phyloP scores from a whole-genome alignment of 2,329 filamentous ascomycete species.

The Metarhizium album region DNA sequence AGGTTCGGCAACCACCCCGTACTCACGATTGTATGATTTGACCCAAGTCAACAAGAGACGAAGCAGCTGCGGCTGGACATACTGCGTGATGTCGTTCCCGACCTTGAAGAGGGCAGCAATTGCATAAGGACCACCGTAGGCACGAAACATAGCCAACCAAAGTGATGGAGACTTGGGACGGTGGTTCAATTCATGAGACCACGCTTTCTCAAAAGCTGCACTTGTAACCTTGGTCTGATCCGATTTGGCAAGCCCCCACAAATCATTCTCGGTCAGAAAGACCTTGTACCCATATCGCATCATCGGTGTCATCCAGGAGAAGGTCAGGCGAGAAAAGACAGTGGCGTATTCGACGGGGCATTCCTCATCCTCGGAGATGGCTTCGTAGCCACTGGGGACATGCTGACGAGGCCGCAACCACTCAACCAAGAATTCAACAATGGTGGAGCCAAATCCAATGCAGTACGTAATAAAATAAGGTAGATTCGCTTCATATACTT shows the following conservation, averaged over 20 bases:
- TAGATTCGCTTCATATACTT: constrained; percentile 53
- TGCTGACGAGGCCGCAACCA: constrained; percentile 77
- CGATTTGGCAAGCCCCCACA: constrained; percentile 78
- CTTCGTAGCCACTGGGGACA: constrained; percentile 42
- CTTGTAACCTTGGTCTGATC: constrained; percentile 73
- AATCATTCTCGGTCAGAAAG: constrained; percentile 85
- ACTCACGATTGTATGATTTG: constrained; percentile 53
- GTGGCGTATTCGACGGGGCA: constrained; percentile 82
- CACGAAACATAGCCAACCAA: constrained; percentile 75
- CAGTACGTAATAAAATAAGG: constrained; percentile 72
- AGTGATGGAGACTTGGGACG: constrained; percentile 52
- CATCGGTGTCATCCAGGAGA: constrained; percentile 97
- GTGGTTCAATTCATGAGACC: constrained; percentile 63
- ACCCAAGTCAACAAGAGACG: constrained; percentile 77
- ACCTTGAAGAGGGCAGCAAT: constrained; percentile 78
- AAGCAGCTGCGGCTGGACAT: constrained; percentile 83
- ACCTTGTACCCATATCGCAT: constrained; percentile 92
- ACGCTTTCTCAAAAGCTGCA: constrained; percentile 58
- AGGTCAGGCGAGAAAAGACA: constrained; percentile 86
- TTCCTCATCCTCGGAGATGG: constrained; percentile 47
- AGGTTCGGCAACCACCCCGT: constrained; percentile 55
- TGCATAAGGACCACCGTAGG: constrained; percentile 77
- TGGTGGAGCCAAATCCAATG: constrained; percentile 57
- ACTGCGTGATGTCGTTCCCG: constrained; percentile 76
- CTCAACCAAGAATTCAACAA: constrained; percentile 65